Evolutionary conservation across 2,329 filamentous ascomycete genomes (phyloP), one percentile per base, ranked within the genome.

Genomic region (Ceratocystis cacaofunesta): DNA sequence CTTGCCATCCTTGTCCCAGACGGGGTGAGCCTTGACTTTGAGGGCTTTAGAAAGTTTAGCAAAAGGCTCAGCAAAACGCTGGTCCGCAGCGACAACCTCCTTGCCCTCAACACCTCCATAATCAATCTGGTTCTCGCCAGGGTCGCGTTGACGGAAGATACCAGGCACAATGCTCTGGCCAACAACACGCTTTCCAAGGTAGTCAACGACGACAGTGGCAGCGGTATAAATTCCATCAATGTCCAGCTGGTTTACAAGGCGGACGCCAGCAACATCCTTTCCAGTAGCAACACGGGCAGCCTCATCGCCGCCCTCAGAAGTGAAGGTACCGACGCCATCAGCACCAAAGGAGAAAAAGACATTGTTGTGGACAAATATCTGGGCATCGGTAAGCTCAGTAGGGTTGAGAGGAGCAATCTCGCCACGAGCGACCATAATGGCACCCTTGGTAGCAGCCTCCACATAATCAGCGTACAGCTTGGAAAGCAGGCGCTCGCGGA

Each of bases 291-390:
- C 90, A 67, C 92, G 85, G 15, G 94, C 94, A 69, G 94, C 94
- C 77, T 99, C 94, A 70, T 99, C 92, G 22, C 94, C 94, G 70
- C 94, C 94, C 77, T 99, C 94, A 2, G 88, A 92, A 10, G 91
- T 92, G 75, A 99, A 99, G 17, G 94, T 99, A 55, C 94, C 92
- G 58, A 97, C 94, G 63, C 94, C 95, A 74, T 99, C 94, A 57
- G 94, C 92, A 68, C 94, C 94, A 71, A 96, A 97, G 0, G 94
- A 97, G 79, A 96, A 99, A 79, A 99, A 99, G 70, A 99, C 91
- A 76, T 99, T 99, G 80, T 97, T 97, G 80, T 97, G 96, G 28
- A 99, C 92, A 72, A 96, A 99, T 69, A 99, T 99, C 75, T 99
- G 94, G 3, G 94, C 94, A 74, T 99, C 92, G 70, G 82, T 85